Evolutionary conservation across 2,329 filamentous ascomycete species (phyloP).

Genomic region (Didymella exigua): DNA sequence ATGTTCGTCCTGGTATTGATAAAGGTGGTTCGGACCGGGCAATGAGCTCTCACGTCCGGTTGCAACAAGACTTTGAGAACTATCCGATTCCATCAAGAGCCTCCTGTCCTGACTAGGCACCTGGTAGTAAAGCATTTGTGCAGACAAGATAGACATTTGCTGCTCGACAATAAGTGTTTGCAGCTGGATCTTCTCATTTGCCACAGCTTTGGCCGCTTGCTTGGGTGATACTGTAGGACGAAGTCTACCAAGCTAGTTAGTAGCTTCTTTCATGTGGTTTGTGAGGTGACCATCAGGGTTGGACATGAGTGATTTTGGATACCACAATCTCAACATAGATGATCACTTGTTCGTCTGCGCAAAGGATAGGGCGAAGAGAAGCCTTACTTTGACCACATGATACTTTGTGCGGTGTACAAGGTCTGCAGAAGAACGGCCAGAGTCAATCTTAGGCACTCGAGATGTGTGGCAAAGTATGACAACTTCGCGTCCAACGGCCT

Average conservation of each 20-base stretch:
- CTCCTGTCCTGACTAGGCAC: constrained; percentile 19
- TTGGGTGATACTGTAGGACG: constrained; percentile 42
- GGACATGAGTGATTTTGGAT: background rate
- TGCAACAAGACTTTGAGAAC: constrained; percentile 33
- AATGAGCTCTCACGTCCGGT: constrained; percentile 5
- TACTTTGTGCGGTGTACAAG: constrained; percentile 46
- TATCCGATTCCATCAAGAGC: constrained; percentile 39
- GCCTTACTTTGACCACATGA: constrained; percentile 48
- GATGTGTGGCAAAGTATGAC: constrained; percentile 42
- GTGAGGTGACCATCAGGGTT: background rate
- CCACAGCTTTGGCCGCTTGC: constrained; percentile 39
- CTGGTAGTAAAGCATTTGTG: constrained; percentile 27
- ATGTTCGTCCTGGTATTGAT: constrained; percentile 37
- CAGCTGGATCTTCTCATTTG: constrained; percentile 46
- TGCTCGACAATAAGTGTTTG: constrained; percentile 49
- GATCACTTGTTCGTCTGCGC: background rate
- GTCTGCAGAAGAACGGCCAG: constrained; percentile 48
- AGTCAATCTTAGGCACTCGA: constrained; percentile 44
- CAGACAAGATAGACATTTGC: constrained; percentile 43
- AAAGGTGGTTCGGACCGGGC: constrained; percentile 31
- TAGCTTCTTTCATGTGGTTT: background rate
- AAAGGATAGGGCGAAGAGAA: background rate
- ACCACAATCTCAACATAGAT: background rate
- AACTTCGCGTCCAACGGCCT: constrained; percentile 21
- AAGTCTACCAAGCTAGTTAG: constrained; percentile 22